Conservation (phyloP, 1,284 basidiomycete species). For the Peniophora sp. region DNA sequence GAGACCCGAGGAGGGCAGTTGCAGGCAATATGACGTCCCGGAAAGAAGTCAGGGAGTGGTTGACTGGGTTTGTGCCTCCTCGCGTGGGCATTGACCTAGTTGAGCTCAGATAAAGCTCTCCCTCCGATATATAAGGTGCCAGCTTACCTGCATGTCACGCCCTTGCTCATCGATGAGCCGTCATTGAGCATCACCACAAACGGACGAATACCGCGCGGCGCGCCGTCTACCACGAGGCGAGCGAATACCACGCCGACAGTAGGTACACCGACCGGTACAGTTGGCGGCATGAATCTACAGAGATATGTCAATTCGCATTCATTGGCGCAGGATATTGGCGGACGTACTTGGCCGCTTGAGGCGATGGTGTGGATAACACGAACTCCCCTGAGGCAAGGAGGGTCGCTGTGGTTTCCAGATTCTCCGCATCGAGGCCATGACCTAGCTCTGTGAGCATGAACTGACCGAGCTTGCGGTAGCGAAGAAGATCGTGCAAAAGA, state of each 20-base stretch:
- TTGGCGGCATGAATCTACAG: slow-evolving; percentile 50
- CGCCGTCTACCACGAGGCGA: slow-evolving; percentile 36
- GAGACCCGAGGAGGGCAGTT: slow-evolving; percentile 23
- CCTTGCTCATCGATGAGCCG: slow-evolving; percentile 7
- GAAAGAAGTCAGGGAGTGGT: slow-evolving; percentile 31
- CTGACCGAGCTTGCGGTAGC: slow-evolving; percentile 22
- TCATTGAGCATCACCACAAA: slow-evolving; percentile 42
- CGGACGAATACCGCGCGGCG: slow-evolving; percentile 41
- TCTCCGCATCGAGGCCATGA: slow-evolving; percentile 29
- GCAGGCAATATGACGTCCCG: slow-evolving; percentile 24
- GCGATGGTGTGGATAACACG: slow-evolving; percentile 22
- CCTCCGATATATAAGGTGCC: neutral
- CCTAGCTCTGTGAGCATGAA: slow-evolving; percentile 28
- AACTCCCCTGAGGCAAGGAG: slow-evolving; percentile 21
- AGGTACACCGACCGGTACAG: slow-evolving; percentile 40
- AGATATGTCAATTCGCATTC: neutral
- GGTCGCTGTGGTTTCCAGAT: slow-evolving; percentile 28
- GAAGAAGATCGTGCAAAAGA: slow-evolving; percentile 19
- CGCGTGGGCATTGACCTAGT: slow-evolving; percentile 25
- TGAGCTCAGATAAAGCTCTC: neutral
- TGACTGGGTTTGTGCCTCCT: slow-evolving; percentile 25
- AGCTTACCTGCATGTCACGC: slow-evolving; percentile 6
- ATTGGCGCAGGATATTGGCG: neutral
- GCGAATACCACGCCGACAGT: slow-evolving; percentile 50
- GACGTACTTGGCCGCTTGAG: slow-evolving; percentile 20